Conservation (phyloP, 371 early-diverging fungal genomes). For the Lichtheimia ramosa region DNA sequence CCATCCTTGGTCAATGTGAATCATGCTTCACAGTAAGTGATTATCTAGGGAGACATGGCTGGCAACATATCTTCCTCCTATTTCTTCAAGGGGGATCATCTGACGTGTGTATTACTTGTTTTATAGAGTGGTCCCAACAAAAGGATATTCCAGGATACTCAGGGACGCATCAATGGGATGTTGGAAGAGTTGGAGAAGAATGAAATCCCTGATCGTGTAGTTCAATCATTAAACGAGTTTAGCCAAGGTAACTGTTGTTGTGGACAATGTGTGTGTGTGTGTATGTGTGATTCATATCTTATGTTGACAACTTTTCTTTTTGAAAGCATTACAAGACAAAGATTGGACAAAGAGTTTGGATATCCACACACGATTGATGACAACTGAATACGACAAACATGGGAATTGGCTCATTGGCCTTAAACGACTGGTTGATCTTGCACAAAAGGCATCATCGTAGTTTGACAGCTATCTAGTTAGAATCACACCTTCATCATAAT, state of each 20-base stretch:
- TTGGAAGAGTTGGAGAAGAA: conserved; percentile 9
- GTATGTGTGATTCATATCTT: too few relatives aligned
- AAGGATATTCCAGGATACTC: conserved; percentile 17
- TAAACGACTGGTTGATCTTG: conserved; percentile 20
- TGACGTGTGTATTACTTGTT: neutral
- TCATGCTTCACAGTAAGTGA: conserved; percentile 9
- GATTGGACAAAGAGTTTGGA: conserved; percentile 14
- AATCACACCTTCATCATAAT: neutral
- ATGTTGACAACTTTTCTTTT: neutral
- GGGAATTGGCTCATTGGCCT: conserved; percentile 25
- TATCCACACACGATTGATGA: conserved; percentile 21
- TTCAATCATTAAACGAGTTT: conserved; percentile 9
- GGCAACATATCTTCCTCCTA: neutral
- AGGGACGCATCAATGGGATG: conserved; percentile 14
- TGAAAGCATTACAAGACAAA: conserved; percentile 14
- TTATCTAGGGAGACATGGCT: too few relatives aligned
- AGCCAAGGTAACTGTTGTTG: conserved; percentile 15
- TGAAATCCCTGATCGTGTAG: conserved; percentile 8
- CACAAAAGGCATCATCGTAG: conserved; percentile 10
- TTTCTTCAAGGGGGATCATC: neutral
- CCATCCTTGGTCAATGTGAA: conserved; percentile 10
- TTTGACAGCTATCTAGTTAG: neutral
- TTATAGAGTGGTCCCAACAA: conserved; percentile 16
- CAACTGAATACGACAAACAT: conserved; percentile 19
- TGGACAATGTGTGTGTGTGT: neutral